Conservation (phyloP, 2,329 filamentous ascomycete genomes). For the Leptographium flavum region DNA sequence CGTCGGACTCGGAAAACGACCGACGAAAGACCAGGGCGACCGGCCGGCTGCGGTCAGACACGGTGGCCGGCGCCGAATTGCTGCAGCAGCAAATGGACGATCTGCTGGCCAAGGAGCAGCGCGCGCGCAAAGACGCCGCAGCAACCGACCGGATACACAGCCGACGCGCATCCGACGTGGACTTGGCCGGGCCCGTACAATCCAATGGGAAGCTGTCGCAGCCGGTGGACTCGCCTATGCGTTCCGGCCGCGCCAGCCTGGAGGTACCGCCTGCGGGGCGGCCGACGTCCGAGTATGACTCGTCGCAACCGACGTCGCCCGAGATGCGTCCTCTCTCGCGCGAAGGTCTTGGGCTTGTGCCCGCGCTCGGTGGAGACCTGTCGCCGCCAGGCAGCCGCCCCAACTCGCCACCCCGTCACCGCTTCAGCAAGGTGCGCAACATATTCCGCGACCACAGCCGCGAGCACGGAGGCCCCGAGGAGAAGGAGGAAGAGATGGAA, state of each 20-base stretch:
- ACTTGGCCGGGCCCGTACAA: neutral
- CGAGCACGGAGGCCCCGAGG: constrained; percentile 21
- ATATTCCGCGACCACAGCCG: constrained; percentile 41
- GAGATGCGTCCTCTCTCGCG: constrained; percentile 29
- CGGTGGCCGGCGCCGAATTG: constrained; percentile 35
- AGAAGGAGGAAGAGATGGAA: constrained; percentile 14
- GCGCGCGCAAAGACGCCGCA: constrained; percentile 19
- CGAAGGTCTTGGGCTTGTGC: constrained; percentile 33
- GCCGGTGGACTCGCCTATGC: constrained; percentile 3
- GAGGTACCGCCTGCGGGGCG: constrained; percentile 28
- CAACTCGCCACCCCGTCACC: constrained; percentile 48
- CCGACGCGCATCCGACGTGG: neutral
- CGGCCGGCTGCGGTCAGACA: constrained; percentile 18
- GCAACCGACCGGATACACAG: too few species aligned
- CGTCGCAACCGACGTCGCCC: constrained; percentile 36
- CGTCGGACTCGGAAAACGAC: constrained; percentile 48
- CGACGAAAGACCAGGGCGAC: constrained; percentile 13
- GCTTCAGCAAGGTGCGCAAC: constrained; percentile 38
- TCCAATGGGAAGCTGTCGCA: neutral
- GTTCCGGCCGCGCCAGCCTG: constrained; percentile 27
- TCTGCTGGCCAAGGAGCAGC: constrained; percentile 40
- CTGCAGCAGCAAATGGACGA: constrained; percentile 49
- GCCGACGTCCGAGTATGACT: constrained; percentile 29
- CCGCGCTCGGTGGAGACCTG: constrained; percentile 46
- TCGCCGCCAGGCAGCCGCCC: constrained; percentile 49